These are phyloP conservation scores for Tricholomella constricta DNA, from an alignment of 768 basidiomycete species.

Conservation along the genomic window DNA sequence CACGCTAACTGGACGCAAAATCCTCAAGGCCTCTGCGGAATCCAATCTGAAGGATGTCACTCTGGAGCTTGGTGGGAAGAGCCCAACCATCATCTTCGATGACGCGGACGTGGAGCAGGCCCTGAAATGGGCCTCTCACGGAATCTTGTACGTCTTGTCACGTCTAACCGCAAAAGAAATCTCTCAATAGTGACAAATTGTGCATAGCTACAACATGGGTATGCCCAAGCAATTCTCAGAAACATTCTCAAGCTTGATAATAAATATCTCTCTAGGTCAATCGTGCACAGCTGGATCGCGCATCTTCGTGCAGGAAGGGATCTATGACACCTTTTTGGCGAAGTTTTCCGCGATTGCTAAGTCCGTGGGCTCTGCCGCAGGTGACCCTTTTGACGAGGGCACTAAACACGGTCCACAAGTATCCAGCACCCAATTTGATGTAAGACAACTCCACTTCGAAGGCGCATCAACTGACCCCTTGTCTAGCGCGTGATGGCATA, in stretches of 20 bases:
- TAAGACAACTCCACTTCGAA: neutral
- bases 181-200: no score
- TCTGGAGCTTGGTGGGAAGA: conserved; percentile 82
- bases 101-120: conserved; percentile 29
- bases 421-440: conserved; percentile 22
- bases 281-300: conserved; percentile 56
- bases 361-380: conserved; percentile 42
- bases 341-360: conserved; percentile 38
- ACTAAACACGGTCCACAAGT: conserved; percentile 51
- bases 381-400: conserved; percentile 44
- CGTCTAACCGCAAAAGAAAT: no score
- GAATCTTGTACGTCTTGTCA: neutral
- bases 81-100: conserved; percentile 70
- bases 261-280: conserved; percentile 28
- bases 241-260: neutral
- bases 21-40: neutral
- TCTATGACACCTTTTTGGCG: conserved; percentile 60
- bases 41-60: conserved; percentile 43
- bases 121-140: neutral
- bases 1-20: neutral
- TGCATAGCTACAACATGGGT: no score
- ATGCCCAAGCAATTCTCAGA: no score
- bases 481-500: conserved; percentile 66
- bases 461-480: neutral
- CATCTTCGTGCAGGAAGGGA: conserved; percentile 55